phyloP scores from a whole-genome alignment of 1,139 yeast species.

The Suhomyces bolitotheri region DNA sequence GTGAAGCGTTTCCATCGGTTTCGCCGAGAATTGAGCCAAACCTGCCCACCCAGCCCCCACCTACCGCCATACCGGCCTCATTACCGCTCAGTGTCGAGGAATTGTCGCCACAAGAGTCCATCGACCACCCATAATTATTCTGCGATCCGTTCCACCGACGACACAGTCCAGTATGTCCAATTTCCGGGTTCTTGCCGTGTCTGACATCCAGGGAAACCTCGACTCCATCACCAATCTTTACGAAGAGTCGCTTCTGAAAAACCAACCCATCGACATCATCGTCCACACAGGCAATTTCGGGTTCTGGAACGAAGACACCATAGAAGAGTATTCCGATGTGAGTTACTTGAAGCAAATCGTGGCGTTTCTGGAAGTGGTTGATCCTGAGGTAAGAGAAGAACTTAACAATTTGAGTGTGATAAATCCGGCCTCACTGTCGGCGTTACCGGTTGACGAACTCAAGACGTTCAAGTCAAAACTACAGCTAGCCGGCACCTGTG shows the following conservation, averaged over 20 bases:
- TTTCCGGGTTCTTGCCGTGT: constrained; percentile 26
- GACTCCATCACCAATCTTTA: constrained; percentile 22
- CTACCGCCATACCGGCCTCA: too few species aligned
- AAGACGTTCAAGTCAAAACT: constrained; percentile 7
- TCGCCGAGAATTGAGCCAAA: too few species aligned
- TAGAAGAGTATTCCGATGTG: constrained; percentile 52
- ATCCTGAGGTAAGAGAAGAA: constrained; percentile 44
- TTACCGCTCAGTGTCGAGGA: too few species aligned
- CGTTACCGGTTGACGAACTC: constrained; percentile 6
- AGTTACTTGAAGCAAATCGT: constrained; percentile 63
- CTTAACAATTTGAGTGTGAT: constrained; percentile 49
- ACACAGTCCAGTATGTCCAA: too few species aligned
- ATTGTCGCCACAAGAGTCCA: too few species aligned
- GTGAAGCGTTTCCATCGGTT: too few species aligned
- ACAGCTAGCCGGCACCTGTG: constrained; percentile 29
- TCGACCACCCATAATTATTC: too few species aligned
- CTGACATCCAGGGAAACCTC: constrained; percentile 40
- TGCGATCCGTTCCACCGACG: too few species aligned
- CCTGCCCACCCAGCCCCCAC: too few species aligned
- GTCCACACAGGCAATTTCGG: constrained; percentile 83
- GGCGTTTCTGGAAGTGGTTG: constrained; percentile 63
- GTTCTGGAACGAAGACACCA: constrained; percentile 62
- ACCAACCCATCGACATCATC: constrained; percentile 33
- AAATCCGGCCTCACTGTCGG: constrained; percentile 14
- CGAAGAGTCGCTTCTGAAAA: constrained; percentile 16